Evolutionary conservation across 352 stramenopile species (phyloP), one percentile per base, ranked within the genome.

Genomic region (Globisporangium recalcitrans): DNA sequence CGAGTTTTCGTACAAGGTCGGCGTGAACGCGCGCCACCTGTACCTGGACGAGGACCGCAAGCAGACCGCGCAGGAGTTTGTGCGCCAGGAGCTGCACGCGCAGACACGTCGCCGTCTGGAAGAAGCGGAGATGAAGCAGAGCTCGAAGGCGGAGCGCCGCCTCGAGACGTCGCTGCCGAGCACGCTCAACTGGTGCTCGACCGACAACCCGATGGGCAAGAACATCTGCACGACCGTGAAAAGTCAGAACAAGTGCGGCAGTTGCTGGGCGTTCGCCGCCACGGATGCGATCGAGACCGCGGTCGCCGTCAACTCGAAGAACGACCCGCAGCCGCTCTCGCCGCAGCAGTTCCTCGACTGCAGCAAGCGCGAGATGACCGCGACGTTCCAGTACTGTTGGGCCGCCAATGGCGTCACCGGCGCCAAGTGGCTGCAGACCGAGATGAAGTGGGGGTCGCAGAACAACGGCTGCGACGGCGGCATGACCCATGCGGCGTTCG

Each of bases 311-410:
- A 74, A 67, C 53, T 71, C 72, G 14, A 58, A 75, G 47, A 77
- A 69, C 10, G 11, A 67, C 6, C 73, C 85, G 36, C 62, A 78
- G 24, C 73, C 85, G 49, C 64, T 94, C 36, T 94, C 85, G 9
- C 82, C 85, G 34, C 85, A 94, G 67, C 85, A 94, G 59, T 83
- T 94, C 40, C 57, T 94, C 19, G 74, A 85, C 46, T 94, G 85
- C 70, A 92, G 82, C 56, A 88, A 74, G 21, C 73, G 73, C 46
- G 63, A 78, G 19, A 88, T 88, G 72, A 84, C 80, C 7, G 53
- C 73, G 22, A 92, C 82, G 16, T 94, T 91, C 52, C 32, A 84
- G 46, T 94, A 94, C 63, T 94, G 85, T 63, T 94, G 82, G 82
- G 78, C 82, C 1, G 57, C 70, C 22, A 59, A 60, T 1, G 75